These are phyloP conservation scores for Aschersonia sp. DNA, from an alignment of 2,329 filamentous ascomycete species.

Conservation along the genomic window DNA sequence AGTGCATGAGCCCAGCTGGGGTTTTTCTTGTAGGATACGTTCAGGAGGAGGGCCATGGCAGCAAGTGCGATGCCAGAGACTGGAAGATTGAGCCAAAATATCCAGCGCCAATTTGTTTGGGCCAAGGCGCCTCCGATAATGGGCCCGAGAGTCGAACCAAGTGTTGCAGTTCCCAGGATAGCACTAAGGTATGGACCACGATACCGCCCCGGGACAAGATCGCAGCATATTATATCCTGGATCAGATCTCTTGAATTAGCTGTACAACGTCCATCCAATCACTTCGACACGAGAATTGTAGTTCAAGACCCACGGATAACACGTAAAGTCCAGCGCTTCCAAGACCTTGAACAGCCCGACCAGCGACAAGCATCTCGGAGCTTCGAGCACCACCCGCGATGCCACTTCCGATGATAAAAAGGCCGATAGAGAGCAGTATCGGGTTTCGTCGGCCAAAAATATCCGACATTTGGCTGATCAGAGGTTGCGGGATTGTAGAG, in stretches of 20 bases:
- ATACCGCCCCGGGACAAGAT: constrained; percentile 31
- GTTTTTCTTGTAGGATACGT: background rate
- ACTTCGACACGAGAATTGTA: constrained; percentile 10
- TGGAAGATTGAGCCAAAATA: constrained; percentile 27
- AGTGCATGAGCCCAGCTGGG: background rate
- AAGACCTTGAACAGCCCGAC: constrained; percentile 30
- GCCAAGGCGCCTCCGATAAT: constrained; percentile 12
- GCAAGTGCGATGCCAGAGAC: constrained; percentile 15
- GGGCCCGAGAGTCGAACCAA: constrained; percentile 17
- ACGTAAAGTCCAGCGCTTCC: constrained; percentile 13
- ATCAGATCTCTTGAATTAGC: too few species aligned
- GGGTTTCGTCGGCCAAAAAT: constrained; percentile 32
- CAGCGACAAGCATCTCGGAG: constrained; percentile 31
- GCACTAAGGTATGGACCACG: constrained; percentile 23
- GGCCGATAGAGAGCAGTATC: constrained; percentile 19
- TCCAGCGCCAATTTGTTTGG: constrained; percentile 20
- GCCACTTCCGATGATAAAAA: constrained; percentile 35
- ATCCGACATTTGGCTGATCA: constrained; percentile 30
- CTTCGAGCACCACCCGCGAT: constrained; percentile 30
- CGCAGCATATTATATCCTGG: constrained; percentile 13
- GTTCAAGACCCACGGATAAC: constrained; percentile 5
- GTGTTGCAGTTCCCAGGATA: constrained; percentile 12
- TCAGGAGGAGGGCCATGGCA: background rate
- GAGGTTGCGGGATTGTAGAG: constrained; percentile 21
- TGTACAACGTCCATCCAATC: too few species aligned